Base-by-base conservation (phyloP, 441 rosid genomes). In the Omphalea diandra region DNA sequence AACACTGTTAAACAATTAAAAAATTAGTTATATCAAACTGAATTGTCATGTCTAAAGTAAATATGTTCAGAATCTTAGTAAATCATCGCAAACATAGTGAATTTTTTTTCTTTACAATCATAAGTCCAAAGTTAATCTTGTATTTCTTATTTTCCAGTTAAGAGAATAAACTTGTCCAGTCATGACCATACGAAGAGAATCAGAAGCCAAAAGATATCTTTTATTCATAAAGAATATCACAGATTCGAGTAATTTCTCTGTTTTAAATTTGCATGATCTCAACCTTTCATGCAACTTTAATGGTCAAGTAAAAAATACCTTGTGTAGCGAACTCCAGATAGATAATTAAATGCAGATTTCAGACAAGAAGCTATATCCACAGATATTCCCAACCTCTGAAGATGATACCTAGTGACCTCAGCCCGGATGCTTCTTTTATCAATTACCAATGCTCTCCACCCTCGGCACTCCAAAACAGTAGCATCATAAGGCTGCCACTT, bases 401-500 rank as follows among this genome's bases (percentile, higher is more conserved):
- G 89, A 84, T 89, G 97, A 70, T 93, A 95, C 61, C 82, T 68
- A 2, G 95, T 84, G 46, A 91, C 96, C 87, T 88, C 98, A 7
- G 95, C 91, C 60, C 96, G 88, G 49, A 88, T 83, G 65, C 78
- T 80, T 81, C 86, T 84, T 65, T 80, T 76, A 85, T 95, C 99
- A 76, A 95, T 73, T 67, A 95, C 83, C 69, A 95, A 80, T 20
- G 97, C 96, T 68, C 74, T 79, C 81, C 84, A 63, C 63, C 95
- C 93, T 80, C 29, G 81, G 72, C 85, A 85, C 65, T 90, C 90
- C 50, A 81, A 70, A 60, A 82, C 56, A 68, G 76, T 70, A 35
- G 83, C 77, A 74, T 87, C 82, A 44, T 70, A 84, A 46, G 77
- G 85, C 67, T 82, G 90, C 81, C 81, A 36, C 72, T 80, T 83